Base-by-base conservation (phyloP, 176 grass and related monocot species). In the Cenchrus purpureus region DNA sequence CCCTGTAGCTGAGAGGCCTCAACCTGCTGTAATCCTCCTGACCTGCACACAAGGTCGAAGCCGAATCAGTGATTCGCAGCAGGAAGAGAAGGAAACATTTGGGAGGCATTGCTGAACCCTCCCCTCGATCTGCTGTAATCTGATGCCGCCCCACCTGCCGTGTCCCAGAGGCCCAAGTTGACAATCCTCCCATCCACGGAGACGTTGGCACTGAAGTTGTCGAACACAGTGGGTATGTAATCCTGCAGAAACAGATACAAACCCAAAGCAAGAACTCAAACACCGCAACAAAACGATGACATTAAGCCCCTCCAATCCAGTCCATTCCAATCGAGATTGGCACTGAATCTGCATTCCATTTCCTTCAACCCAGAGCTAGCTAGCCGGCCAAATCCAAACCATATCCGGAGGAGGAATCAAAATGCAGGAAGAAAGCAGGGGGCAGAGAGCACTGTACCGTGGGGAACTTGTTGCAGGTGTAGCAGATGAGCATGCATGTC, bases 401-500 rank as follows among this genome's bases (percentile, higher is more conserved):
- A 2, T 80, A 7, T 25, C 63, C 62, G 42, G 31, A 4, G 15
- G 66, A 4, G 15, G 66, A 10, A 45, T 3, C 32, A 46, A 32
- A 59, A 71, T 71, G 65, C 50, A 66, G n/a, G 42, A n/a, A 28
- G 19, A 82, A 68, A 46, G 56, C 0, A 16, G 65, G 20, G 20
- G 19, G 17, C 8, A 44, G 48, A 69, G 45, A 46, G 45, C 68
- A 63, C 32, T 17, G 25, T 40, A 86, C 83, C 48, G 89, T 98
- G 40, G 96, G 93, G 91, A 98, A 95, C 81, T 95, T 98, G 91
- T 98, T 98, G 96, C 89, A 92, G 87, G 93, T 98, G 89, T 98
- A 95, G 91, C 91, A 95, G 85, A 98, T 94, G 85, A 98, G 95
- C 95, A 98, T 95, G 93, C 89, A 98, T 71, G 93, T 93, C 76